Percentiles rank a stretch among this genome's conserved stretches.
Evolutionary conservation across 805 yeast genomes (phyloP).

Genomic region (Schizosaccharomyces octosporus): DNA sequence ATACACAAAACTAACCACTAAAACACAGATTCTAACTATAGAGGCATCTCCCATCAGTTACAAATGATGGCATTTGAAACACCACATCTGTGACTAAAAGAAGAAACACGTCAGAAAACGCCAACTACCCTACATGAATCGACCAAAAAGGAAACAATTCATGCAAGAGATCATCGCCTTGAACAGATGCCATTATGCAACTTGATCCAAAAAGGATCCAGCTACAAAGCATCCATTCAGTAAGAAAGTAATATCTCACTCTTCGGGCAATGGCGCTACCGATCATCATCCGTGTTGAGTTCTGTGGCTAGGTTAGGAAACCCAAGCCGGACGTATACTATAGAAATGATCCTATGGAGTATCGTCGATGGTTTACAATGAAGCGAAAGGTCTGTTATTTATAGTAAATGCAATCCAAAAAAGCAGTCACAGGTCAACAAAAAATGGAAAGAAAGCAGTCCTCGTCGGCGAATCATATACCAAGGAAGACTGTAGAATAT

Average conservation of each 20-base stretch:
- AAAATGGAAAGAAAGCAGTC: too few species aligned
- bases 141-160: not conserved
- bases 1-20: too few species aligned
- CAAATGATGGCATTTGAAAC: not conserved
- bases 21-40: too few species aligned
- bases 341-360: conserved; percentile 1
- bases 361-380: not conserved
- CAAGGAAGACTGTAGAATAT: too few species aligned
- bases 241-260: not conserved
- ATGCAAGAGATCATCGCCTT: conserved; percentile 1
- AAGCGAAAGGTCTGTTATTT: not conserved
- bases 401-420: not conserved
- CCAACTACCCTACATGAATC: not conserved
- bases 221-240: not conserved
- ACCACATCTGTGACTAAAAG: not conserved
- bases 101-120: not conserved
- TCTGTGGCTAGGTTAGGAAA: conserved; percentile 2
- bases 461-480: too few species aligned
- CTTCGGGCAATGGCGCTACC: not conserved
- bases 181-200: not conserved
- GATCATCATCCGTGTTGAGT: conserved; percentile 2
- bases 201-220: not conserved
- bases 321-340: conserved; percentile 2
- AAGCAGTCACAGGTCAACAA: not conserved
- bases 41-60: too few species aligned